Evolutionary conservation across 805 yeast species (phyloP), one percentile per base, ranked within the genome.

Genomic region (Candida piceae): DNA sequence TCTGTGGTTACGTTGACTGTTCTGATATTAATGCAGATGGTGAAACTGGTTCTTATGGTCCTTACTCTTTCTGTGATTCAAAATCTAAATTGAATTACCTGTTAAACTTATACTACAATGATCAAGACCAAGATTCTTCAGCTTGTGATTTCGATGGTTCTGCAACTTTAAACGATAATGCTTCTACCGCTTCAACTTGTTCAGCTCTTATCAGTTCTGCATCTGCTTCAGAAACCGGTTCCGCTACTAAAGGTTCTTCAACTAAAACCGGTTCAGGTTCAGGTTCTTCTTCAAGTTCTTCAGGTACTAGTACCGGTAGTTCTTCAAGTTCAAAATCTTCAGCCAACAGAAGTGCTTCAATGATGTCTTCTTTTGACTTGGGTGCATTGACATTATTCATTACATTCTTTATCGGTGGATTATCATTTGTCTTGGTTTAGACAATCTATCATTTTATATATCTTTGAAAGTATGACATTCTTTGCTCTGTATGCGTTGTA

Each of bases 81-180:
- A 74, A 78, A 65, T 83, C 80, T 37, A 77, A 81, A 66, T 70
- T 85, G 50, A 74, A 81, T 38, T 84, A 61, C 62, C 60, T 83
- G 40, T 63, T 85, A 60, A 79, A 84, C 68, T 60, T 62, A 44
- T 84, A 84, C 69, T 78, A 78, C 58, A 58, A 58, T 34, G 63
- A 62, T 27, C 70, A 79, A 42, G 66, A 64, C 45, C 57, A 58
- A 34, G 44, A 49, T 33, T 38, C 59, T 2, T 60, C 74, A 35
- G 89, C 83, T 40, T 85, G 95, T 66, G 76, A 74, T 59, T 85
- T 83, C 60, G 57, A 57, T 38, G 90, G 94, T 38, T 70, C 80
- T 40, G 93, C 89, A 24, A 53, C 81, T n/a, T 39, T 75, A 37
- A 54, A 56, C 37, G 49, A 63, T 38, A 57, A 72, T 23, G 69